Evolutionary conservation across 306 rosid species (phyloP), one percentile per base, ranked within the genome.

Genomic region (Elaeagnus macrophylla): DNA sequence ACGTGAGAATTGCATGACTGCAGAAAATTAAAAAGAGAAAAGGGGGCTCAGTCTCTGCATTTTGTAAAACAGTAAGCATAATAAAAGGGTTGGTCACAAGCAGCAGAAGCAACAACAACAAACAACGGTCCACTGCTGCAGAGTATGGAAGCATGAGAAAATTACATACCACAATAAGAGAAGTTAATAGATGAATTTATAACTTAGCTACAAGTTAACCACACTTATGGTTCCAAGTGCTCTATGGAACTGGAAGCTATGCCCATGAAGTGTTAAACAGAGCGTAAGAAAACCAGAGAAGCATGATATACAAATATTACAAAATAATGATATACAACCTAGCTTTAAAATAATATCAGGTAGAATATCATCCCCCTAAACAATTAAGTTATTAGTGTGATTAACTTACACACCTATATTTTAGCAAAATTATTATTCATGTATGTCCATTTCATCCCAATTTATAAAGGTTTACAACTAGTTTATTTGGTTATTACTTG

Each of bases 1-100:
- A 89, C 64, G 73, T 67, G 55, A 85, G 94, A 77, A 89, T 81
- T 46, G 97, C 94, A 70, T 89, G 97, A 61, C 95, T 89, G 87
- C 74, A 67, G 60, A 51, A 16, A 61, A 39, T 48, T 48, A 17
- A 20, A 7, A 6, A 39, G 53, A 47, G 14, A 53, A 5, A 6
- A 56, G 11, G 13, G 11, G 12, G 40, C 1, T 10, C 6, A 14
- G 50, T 32, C 50, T 17, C 6, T 19, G 12, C 12, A 59, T 25
- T 17, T 18, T 49, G 46, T n/a, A 36, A 53, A 25, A 61, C 58
- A 39, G 54, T 19, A 38, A 49, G 9, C 32, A 11, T n/a, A 37
- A 11, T 13, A 45, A 56, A 54, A 43, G 15, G 16, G 51, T 52
- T 16, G 7, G 53, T 49, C 49, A 18, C 18, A 41, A 65, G 68